Evolutionary conservation across 331 rosid species (phyloP).

Genomic region (Quercus tomentella): DNA sequence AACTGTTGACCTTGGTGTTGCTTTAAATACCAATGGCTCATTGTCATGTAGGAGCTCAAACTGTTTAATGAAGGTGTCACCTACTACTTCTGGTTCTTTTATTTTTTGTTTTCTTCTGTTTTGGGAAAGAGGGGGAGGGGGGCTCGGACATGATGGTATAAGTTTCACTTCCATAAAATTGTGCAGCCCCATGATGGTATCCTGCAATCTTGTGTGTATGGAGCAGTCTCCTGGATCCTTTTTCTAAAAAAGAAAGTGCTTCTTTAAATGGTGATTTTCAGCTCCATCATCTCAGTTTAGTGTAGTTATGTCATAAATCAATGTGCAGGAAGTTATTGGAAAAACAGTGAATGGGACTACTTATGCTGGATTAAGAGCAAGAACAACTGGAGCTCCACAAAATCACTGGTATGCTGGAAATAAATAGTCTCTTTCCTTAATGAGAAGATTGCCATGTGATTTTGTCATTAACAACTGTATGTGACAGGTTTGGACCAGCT

Average conservation of each 20-base stretch:
- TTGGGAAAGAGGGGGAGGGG: neutral
- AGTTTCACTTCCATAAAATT: neutral
- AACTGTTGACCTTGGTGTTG: neutral
- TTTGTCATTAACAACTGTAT: constrained; percentile 15
- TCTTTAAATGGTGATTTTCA: neutral
- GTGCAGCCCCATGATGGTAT: neutral
- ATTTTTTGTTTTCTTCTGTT: neutral
- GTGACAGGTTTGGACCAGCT: constrained; percentile 88
- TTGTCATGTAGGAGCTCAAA: neutral
- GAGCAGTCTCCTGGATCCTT: neutral
- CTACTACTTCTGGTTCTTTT: neutral
- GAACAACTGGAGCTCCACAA: constrained; percentile 95
- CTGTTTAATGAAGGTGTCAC: neutral
- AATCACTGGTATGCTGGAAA: constrained; percentile 66
- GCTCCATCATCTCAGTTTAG: neutral
- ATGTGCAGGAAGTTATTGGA: constrained; percentile 80
- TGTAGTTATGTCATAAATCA: constrained; percentile 5
- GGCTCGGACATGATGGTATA: neutral
- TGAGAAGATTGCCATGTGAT: neutral
- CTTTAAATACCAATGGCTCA: neutral
- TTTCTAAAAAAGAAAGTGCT: neutral
- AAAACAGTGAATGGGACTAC: constrained; percentile 87
- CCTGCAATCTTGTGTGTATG: neutral
- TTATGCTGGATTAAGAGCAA: constrained; percentile 88
- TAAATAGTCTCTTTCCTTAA: neutral